Evolutionary conservation across 2,329 filamentous ascomycete species (phyloP).

Genomic region (Ophiocordyceps australis): DNA sequence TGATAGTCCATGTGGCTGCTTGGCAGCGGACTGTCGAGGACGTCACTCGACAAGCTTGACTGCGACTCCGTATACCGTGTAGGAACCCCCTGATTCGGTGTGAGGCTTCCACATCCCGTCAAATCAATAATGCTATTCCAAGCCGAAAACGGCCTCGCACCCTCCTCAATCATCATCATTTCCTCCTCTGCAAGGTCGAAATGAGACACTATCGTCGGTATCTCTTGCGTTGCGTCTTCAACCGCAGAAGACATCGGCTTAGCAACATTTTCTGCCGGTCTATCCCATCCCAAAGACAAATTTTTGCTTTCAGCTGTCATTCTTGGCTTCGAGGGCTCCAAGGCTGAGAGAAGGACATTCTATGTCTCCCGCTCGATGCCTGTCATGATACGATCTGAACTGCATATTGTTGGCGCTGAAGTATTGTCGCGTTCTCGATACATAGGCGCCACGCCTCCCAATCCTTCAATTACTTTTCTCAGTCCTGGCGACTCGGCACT

Average conservation of each 20-base stretch:
- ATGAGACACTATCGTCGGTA: slow-evolving; percentile 1
- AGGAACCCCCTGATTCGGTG: too few relatives aligned
- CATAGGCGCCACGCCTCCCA: neutral
- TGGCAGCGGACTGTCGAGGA: neutral
- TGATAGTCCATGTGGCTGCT: neutral
- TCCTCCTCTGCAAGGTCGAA: too few relatives aligned
- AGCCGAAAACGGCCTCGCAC: too few relatives aligned
- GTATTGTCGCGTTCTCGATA: neutral
- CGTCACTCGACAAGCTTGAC: slow-evolving; percentile 1
- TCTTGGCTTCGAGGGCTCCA: too few relatives aligned
- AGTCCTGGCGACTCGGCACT: slow-evolving; percentile 15
- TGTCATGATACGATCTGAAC: neutral
- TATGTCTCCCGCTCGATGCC: slow-evolving; percentile 5
- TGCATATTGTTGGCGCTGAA: neutral
- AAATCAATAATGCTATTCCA: too few relatives aligned
- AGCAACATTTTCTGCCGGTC: too few relatives aligned
- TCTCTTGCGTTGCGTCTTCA: neutral
- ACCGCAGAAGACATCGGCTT: too few relatives aligned
- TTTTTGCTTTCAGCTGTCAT: too few relatives aligned
- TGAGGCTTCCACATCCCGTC: too few relatives aligned
- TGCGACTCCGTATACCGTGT: too few relatives aligned
- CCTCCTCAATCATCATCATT: too few relatives aligned
- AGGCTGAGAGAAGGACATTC: slow-evolving; percentile 8
- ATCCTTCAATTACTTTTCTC: slow-evolving; percentile 9
- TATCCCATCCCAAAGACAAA: too few relatives aligned